phyloP scores from a whole-genome alignment of 306 rosid species.

The Cicer yamashitae region DNA sequence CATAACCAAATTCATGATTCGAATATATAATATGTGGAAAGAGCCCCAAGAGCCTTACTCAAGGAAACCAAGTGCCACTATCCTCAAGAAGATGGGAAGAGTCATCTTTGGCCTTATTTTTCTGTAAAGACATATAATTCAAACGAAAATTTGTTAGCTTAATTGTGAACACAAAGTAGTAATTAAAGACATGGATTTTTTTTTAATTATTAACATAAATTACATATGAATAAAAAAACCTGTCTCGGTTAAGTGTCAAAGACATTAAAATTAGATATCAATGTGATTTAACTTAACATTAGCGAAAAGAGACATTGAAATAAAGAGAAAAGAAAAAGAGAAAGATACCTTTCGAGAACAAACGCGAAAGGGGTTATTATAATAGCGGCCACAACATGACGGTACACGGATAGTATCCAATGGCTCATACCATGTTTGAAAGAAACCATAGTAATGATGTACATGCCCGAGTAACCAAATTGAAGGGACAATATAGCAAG shows the following conservation, averaged over 20 bases:
- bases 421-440: slow-evolving; percentile 94
- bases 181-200: too few relatives aligned
- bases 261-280: neutral
- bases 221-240: neutral
- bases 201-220: neutral
- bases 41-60: slow-evolving; percentile 66
- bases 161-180: neutral
- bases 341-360: slow-evolving; percentile 74
- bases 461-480: slow-evolving; percentile 95
- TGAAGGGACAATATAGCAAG: slow-evolving; percentile 88
- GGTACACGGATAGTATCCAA: slow-evolving; percentile 82
- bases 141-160: slow-evolving; percentile 14
- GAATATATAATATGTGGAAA: slow-evolving; percentile 6
- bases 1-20: slow-evolving; percentile 6
- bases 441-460: slow-evolving; percentile 82
- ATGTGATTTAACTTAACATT: neutral
- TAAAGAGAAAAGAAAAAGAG: neutral
- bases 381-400: slow-evolving; percentile 78
- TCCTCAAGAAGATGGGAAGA: slow-evolving; percentile 76
- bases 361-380: slow-evolving; percentile 81
- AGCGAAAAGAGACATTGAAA: neutral
- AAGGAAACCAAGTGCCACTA: slow-evolving; percentile 78
- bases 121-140: slow-evolving; percentile 52
- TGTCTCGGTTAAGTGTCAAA: neutral
- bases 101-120: slow-evolving; percentile 96